Percentiles rank a stretch among this genome's conserved stretches.
Conservation (phyloP, 2,329 filamentous ascomycete genomes). For the Aureobasidium sp. region DNA sequence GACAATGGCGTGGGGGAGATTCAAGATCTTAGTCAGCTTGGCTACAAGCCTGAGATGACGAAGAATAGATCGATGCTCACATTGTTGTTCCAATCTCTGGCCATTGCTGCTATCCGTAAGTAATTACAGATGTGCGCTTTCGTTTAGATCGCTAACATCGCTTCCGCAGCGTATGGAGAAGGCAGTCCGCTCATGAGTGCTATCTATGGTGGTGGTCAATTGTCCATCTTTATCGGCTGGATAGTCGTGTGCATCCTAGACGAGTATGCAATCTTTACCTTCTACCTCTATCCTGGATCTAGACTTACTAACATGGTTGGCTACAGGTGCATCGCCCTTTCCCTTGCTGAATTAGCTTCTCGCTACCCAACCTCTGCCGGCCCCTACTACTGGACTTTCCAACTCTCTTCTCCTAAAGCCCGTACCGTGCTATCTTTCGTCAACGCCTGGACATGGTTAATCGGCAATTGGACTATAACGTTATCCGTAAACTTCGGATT, state of each 20-base stretch:
- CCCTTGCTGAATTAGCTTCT: constrained; percentile 63
- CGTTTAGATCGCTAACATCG: neutral
- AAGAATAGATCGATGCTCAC: constrained; percentile 53
- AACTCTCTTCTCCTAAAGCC: constrained; percentile 47
- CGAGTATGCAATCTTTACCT: constrained; percentile 31
- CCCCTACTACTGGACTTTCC: constrained; percentile 70
- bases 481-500: constrained; percentile 68
- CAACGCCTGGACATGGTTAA: constrained; percentile 64
- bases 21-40: constrained; percentile 25
- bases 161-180: constrained; percentile 12
- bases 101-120: constrained; percentile 48
- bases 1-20: constrained; percentile 7
- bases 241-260: constrained; percentile 58
- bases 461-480: constrained; percentile 73
- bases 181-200: constrained; percentile 28
- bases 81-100: constrained; percentile 51
- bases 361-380: constrained; percentile 69
- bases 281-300: neutral
- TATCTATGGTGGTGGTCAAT: constrained; percentile 56
- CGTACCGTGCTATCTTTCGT: constrained; percentile 52
- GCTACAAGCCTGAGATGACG: constrained; percentile 47
- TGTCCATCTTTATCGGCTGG: constrained; percentile 66
- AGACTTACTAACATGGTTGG: neutral
- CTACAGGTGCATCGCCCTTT: constrained; percentile 49
- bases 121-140: neutral